Conservation (phyloP, 139 green algal species). For the Ostreobium quekettii region DNA sequence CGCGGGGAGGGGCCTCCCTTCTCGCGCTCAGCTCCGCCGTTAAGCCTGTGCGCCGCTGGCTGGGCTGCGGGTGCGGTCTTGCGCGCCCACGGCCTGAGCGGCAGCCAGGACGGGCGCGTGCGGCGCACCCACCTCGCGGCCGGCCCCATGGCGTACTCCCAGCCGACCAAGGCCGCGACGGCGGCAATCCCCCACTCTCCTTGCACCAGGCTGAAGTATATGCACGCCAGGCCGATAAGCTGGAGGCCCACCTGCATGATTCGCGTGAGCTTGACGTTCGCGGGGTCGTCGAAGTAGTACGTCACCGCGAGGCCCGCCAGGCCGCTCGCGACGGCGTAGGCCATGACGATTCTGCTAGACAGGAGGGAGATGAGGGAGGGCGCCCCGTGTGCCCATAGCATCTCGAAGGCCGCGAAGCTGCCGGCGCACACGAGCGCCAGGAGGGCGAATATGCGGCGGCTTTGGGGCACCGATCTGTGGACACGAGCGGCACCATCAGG, state of each 20-base stretch:
- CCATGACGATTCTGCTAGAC: conserved; percentile 13
- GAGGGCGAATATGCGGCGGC: no score
- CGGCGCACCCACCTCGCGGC: conserved; percentile 2
- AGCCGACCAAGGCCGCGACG: not conserved
- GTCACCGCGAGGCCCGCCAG: conserved; percentile 43
- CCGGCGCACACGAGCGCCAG: no score
- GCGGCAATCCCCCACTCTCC: not conserved
- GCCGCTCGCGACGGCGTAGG: conserved; percentile 32
- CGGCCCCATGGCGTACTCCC: not conserved
- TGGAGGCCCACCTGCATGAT: conserved; percentile 45
- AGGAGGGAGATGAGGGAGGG: conserved; percentile 11
- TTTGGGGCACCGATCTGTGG: no score
- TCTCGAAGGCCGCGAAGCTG: no score
- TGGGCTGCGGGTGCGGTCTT: no score
- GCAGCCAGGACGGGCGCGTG: not conserved
- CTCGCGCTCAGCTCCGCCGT: no score
- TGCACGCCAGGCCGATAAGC: conserved; percentile 32
- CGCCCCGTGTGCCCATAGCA: no score
- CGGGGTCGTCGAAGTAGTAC: conserved; percentile 51
- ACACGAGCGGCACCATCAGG: no score
- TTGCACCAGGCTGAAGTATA: conserved; percentile 6
- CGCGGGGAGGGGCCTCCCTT: no score
- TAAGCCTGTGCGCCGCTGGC: no score
- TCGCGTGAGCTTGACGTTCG: conserved; percentile 44
- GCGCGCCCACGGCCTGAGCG: no score